phyloP scores from a whole-genome alignment of 305 asterid species.

The Fraxinus angustifolia region DNA sequence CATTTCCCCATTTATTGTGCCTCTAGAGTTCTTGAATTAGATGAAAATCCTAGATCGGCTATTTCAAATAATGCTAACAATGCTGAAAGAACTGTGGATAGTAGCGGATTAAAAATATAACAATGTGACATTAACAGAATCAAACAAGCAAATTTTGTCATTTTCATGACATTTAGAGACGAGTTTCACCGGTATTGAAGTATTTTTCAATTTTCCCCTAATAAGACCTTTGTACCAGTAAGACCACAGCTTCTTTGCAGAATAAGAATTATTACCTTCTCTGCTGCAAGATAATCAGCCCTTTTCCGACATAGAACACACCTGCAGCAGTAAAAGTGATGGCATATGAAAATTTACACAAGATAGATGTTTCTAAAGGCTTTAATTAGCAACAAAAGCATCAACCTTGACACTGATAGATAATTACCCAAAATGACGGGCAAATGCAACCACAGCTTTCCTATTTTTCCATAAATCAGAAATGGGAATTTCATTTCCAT shows the following conservation, averaged over 20 bases:
- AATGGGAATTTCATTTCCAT: slow-evolving; percentile 57
- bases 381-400: slow-evolving; percentile 8
- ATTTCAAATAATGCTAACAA: not conserved
- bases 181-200: not conserved
- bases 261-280: slow-evolving; percentile 46
- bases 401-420: slow-evolving; percentile 14
- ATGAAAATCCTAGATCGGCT: not conserved
- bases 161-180: not conserved
- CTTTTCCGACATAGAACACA: slow-evolving; percentile 89
- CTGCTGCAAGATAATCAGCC: slow-evolving; percentile 78
- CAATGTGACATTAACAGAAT: not conserved
- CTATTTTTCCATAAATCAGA: slow-evolving; percentile 90
- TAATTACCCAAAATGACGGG: slow-evolving; percentile 90
- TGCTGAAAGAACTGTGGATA: not conserved
- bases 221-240: not conserved
- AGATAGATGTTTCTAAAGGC: not conserved
- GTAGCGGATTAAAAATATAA: not conserved
- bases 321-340: slow-evolving; percentile 39
- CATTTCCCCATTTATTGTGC: not conserved
- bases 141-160: not conserved
- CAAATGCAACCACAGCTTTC: slow-evolving; percentile 91
- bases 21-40: not conserved
- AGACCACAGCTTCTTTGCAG: not conserved
- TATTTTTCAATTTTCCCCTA: not conserved
- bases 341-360: not conserved